Evolutionary conservation across 768 basidiomycete species (phyloP), one percentile per base, ranked within the genome.

Genomic region (Lactifluus echinatus): DNA sequence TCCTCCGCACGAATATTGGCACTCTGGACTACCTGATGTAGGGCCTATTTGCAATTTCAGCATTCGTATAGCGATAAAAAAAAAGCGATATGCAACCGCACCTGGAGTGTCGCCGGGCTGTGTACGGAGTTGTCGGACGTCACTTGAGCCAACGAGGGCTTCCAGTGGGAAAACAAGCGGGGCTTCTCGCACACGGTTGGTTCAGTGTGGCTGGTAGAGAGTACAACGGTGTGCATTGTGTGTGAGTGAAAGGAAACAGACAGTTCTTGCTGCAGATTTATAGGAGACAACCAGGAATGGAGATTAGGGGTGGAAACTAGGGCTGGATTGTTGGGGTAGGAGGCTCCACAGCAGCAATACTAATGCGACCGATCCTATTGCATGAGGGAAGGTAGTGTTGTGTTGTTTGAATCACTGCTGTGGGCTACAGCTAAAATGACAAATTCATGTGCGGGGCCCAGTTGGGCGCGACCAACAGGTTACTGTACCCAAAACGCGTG

Each of bases 101-200:
- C 53, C 19, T 28, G 36, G 21, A 54, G 53, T 21, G 47, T 48
- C 11, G 37, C 29, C 3, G 21, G 23, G 11, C 7, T n/a, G 47
- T 47, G 53, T 29, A 33, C 40, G 1, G 39, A 23, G n/a, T 21
- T 12, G 15, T 43, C 39, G 21, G 45, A 42, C 39, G 36, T 2
- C 11, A 28, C 53, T 39, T 29, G 53, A 11, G 34, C 55, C 47
- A 55, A 28, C 24, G 55, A 55, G 7, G 55, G 55, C 39, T 55
- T 55, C 55, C 55, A 55, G 12, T 55, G 55, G 1, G 55, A 48
- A 12, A 55, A 55, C 11, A 55, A 42, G 42, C 55, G 55, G 29
- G 55, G 55, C 47, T 40, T 55, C 23, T 54, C 53, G 17, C 15
- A 34, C 14, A 24, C 6, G 21, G 33, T 10, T 26, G 43, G 17